Conservation (phyloP, 2,329 filamentous ascomycete species). For the Aspergillus phoenicis region DNA sequence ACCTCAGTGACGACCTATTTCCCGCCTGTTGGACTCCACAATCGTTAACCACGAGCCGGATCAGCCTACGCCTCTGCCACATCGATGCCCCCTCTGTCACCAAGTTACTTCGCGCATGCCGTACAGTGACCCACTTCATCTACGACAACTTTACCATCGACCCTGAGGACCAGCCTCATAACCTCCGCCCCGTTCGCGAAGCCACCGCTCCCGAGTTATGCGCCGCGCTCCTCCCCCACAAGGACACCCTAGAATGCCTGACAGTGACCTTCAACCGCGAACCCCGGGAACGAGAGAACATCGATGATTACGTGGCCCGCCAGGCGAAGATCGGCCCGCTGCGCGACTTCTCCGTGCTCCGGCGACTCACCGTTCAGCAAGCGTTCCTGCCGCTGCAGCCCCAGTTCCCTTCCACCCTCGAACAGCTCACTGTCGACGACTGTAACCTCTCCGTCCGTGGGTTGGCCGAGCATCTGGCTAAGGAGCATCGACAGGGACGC, state of each 20-base stretch:
- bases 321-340: constrained; percentile 23
- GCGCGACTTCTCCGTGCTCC: constrained; percentile 24
- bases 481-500: constrained; percentile 21
- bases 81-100: constrained; percentile 15
- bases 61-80: constrained; percentile 16
- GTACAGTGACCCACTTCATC: constrained; percentile 15
- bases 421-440: constrained; percentile 22
- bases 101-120: constrained; percentile 20
- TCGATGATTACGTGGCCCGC: constrained; percentile 9
- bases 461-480: constrained; percentile 22
- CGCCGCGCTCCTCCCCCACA: constrained; percentile 23
- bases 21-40: constrained; percentile 16
- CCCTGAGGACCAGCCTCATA: neutral
- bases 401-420: constrained; percentile 21
- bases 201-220: constrained; percentile 22
- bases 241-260: constrained; percentile 22
- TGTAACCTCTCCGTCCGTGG: constrained; percentile 26
- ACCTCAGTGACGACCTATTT: constrained; percentile 15
- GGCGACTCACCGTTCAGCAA: constrained; percentile 21
- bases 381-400: constrained; percentile 26
- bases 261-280: constrained; percentile 16
- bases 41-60: constrained; percentile 8
- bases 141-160: constrained; percentile 17
- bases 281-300: neutral
- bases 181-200: neutral